Base-by-base conservation (phyloP, 495 filamentous ascomycete species). In the Penicillium bovifimosum region DNA sequence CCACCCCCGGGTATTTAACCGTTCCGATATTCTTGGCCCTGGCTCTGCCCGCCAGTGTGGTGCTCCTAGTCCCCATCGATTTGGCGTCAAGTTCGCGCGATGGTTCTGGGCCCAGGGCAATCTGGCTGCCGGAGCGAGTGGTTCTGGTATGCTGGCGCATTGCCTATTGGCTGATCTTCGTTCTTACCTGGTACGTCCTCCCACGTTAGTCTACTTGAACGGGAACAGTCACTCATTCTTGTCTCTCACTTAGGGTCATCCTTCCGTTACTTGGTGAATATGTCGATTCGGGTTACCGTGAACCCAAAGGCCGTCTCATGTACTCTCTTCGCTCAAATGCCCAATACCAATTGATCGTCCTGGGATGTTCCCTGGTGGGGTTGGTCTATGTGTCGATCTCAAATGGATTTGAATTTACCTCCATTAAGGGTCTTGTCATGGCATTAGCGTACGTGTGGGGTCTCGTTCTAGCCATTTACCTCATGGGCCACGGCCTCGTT, bases 401-500 rank as follows among this genome's bases (percentile, higher is more conserved):
- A 9, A 88, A 84, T 58, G 89, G 89, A 1, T 81, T 96, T 46
- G 64, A 78, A 28, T 74, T 79, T 43, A 73, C 66, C 11, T 80
- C 79, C 1, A 72, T 88, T 59, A 93, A 95, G 72, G 85, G 82
- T 38, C 73, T 95, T 26, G 77, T 93, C 55, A 93, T 98, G 84
- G 93, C 93, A 18, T 74, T 96, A 47, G 91, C 90, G 29, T 96
- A 98, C 69, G 86, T 88, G 56, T 97, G 91, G 86, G 90, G 90
- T 54, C 76, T 98, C 58, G 73, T 90, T 3, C 74, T 96, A 50
- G 93, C 90, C 13, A 96, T 97, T 50, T 96, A 92, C 62, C 78
- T 98, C 17, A 96, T 98, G 93, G 93, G 93, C 6, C 91, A 98
- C 59, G 93, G 93, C 9, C 74, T 97, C 33, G 93, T 98, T 36